Conservation (phyloP, 1,284 basidiomycete genomes). For the Stereum hirsutum region DNA sequence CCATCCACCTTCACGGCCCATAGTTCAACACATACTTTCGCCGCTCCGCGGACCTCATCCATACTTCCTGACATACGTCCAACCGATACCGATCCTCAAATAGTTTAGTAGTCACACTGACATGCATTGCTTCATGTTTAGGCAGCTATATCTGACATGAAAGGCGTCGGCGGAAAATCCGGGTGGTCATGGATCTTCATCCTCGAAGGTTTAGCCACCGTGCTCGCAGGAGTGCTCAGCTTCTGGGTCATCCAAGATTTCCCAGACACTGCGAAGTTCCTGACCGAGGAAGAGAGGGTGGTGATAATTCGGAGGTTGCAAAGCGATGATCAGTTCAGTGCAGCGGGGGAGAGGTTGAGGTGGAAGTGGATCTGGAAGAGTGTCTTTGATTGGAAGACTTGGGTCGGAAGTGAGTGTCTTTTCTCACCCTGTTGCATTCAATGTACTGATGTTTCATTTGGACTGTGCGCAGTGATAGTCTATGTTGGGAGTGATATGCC, state of each 20-base stretch:
- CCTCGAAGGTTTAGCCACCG: slow-evolving; percentile 64
- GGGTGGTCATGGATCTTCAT: slow-evolving; percentile 70
- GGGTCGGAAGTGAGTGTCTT: slow-evolving; percentile 29
- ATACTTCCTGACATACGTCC: slow-evolving; percentile 10
- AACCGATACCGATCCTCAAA: too few relatives aligned
- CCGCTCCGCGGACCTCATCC: background rate
- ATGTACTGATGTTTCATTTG: background rate
- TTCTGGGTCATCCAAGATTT: slow-evolving; percentile 54
- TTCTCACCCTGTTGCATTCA: background rate
- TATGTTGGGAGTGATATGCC: slow-evolving; percentile 42
- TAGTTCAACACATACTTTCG: background rate
- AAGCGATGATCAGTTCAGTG: slow-evolving; percentile 36
- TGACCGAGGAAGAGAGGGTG: slow-evolving; percentile 37
- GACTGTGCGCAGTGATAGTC: slow-evolving; percentile 26
- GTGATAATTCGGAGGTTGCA: slow-evolving; percentile 39
- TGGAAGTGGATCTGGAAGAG: slow-evolving; percentile 37
- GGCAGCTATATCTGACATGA: slow-evolving; percentile 60
- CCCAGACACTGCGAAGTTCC: slow-evolving; percentile 47
- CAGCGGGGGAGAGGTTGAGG: slow-evolving; percentile 40
- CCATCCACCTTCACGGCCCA: background rate
- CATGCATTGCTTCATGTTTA: slow-evolving; percentile 43
- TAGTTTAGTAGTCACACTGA: background rate
- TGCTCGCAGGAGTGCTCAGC: slow-evolving; percentile 37
- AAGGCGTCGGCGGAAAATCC: slow-evolving; percentile 51
- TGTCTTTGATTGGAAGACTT: slow-evolving; percentile 46